Evolutionary conservation across 352 stramenopile genomes (phyloP).

Genomic region (Phytopythium kandeliae): DNA sequence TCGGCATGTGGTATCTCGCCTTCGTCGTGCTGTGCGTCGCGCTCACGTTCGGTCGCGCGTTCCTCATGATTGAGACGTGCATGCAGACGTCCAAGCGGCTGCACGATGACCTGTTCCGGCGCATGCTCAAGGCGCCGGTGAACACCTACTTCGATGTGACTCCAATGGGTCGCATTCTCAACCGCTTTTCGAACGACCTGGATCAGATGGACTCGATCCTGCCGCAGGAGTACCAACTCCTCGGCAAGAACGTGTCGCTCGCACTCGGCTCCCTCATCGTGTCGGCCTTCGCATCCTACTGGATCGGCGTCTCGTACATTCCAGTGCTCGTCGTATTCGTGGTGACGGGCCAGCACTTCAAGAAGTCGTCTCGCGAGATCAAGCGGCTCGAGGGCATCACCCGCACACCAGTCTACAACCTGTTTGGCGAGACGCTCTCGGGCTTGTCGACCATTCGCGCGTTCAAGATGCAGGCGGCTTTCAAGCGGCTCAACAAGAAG

Average conservation of each 20-base stretch:
- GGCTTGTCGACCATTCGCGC: constrained; percentile 89
- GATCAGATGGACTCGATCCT: constrained; percentile 38
- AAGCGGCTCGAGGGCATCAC: constrained; percentile 90
- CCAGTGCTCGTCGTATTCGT: constrained; percentile 54
- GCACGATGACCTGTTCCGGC: constrained; percentile 30
- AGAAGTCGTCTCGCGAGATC: constrained; percentile 73
- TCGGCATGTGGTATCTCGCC: constrained; percentile 27
- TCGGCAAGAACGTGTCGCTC: constrained; percentile 20
- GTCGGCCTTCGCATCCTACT: constrained; percentile 30
- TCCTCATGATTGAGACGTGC: constrained; percentile 24
- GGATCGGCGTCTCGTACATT: constrained; percentile 43
- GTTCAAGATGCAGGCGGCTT: constrained; percentile 33
- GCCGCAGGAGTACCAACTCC: constrained; percentile 29
- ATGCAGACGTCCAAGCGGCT: constrained; percentile 21
- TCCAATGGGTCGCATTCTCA: constrained; percentile 45
- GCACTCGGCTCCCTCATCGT: constrained; percentile 29
- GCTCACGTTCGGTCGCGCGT: constrained; percentile 11
- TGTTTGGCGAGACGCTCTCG: constrained; percentile 89
- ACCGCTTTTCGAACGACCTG: constrained; percentile 45
- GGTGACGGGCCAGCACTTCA: constrained; percentile 77
- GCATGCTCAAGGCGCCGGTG: constrained; percentile 33
- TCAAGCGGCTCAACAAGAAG: constrained; percentile 28
- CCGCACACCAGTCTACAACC: constrained; percentile 86
- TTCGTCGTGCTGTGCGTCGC: constrained; percentile 19
- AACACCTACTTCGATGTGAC: constrained; percentile 51